Conservation (phyloP, 192 early-diverging fungal genomes). For the Entomortierella chlamydospora region DNA sequence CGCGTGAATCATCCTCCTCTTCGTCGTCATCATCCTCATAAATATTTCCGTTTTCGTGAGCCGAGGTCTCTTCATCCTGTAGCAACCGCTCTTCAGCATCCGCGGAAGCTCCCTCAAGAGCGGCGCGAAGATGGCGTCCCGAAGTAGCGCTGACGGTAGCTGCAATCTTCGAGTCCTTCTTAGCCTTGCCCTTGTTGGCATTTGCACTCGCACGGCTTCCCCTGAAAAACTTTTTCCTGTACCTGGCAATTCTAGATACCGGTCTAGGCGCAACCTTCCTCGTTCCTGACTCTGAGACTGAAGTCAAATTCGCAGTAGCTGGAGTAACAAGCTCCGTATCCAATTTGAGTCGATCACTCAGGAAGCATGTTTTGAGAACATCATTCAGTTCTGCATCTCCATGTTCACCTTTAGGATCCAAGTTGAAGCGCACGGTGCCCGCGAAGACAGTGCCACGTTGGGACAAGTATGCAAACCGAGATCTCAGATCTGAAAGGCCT, state of each 20-base stretch:
- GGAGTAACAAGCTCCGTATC: slow-evolving; percentile 46
- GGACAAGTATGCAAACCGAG: slow-evolving; percentile 25
- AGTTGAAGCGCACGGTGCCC: slow-evolving; percentile 68
- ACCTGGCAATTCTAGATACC: slow-evolving; percentile 8
- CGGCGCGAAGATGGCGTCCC: slow-evolving; percentile 16
- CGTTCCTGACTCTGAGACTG: neutral
- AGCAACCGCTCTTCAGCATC: slow-evolving; percentile 2
- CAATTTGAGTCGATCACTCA: slow-evolving; percentile 48
- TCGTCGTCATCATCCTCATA: slow-evolving; percentile 18
- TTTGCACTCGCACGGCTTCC: slow-evolving; percentile 5
- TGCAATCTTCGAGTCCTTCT: slow-evolving; percentile 19
- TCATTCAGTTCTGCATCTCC: slow-evolving; percentile 79
- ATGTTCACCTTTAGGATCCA: slow-evolving; percentile 73
- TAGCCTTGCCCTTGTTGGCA: slow-evolving; percentile 27
- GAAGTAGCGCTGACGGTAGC: slow-evolving; percentile 25
- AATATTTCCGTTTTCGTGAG: neutral
- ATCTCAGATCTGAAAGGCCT: slow-evolving; percentile 66
- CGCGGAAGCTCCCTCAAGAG: neutral
- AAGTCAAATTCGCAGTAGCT: slow-evolving; percentile 21
- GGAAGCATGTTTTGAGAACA: slow-evolving; percentile 62
- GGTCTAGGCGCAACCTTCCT: neutral
- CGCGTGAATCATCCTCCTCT: slow-evolving; percentile 16
- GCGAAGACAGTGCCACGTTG: slow-evolving; percentile 50
- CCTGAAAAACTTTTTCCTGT: slow-evolving; percentile 28
- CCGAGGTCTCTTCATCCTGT: slow-evolving; percentile 2